These are phyloP conservation scores for Mucuna pruriens DNA, from an alignment of 306 rosid genomes.

Conservation along the genomic window DNA sequence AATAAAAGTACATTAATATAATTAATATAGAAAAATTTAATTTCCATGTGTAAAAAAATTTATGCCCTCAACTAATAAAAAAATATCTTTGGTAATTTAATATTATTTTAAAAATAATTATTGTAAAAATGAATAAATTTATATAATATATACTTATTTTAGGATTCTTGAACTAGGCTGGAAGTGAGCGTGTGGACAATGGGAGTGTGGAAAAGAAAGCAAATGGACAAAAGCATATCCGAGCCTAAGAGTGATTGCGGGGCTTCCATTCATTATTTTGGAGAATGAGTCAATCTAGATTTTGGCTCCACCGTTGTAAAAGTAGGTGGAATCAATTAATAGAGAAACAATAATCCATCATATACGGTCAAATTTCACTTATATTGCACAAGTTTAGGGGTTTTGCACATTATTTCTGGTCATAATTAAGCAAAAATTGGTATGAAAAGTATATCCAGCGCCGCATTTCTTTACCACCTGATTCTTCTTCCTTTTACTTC, in stretches of 20 bases:
- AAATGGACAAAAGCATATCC: neutral
- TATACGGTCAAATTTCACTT: neutral
- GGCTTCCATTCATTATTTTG: neutral
- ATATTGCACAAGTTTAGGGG: neutral
- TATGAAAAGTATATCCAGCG: conserved; percentile 26
- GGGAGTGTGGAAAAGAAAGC: neutral
- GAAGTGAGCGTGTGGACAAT: neutral
- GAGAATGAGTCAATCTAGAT: conserved; percentile 11
- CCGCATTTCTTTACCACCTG: conserved; percentile 43
- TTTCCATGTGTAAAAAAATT: too few species aligned
- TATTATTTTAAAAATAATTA: too few species aligned
- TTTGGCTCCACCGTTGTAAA: neutral
- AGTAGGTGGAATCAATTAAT: neutral
- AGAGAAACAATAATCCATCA: neutral
- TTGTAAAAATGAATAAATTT: too few species aligned
- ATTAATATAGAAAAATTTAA: too few species aligned
- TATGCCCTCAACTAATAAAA: too few species aligned
- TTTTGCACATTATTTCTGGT: neutral
- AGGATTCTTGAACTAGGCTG: too few species aligned
- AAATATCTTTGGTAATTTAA: too few species aligned
- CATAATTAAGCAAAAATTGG: neutral
- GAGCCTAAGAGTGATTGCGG: neutral
- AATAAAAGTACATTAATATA: neutral
- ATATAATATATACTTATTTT: too few species aligned
- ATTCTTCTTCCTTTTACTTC: neutral